phyloP scores from a whole-genome alignment of 768 basidiomycete species.

The Strobilomyces echinocephalus region DNA sequence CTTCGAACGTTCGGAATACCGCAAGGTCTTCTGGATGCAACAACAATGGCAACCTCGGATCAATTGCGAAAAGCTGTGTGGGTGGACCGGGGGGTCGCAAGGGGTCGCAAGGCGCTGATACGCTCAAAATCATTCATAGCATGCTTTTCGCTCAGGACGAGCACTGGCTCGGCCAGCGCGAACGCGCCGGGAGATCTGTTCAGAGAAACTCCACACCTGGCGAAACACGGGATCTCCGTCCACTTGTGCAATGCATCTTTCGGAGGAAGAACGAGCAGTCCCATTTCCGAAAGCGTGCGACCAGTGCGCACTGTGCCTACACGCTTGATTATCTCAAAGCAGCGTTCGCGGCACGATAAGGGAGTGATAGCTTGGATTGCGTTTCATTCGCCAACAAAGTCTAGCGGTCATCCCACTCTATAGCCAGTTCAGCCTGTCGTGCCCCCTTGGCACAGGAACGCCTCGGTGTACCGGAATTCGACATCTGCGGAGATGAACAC shows the following conservation, averaged over 20 bases:
- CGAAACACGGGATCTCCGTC: conserved; percentile 9
- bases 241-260: conserved; percentile 8
- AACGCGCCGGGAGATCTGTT: conserved; percentile 3
- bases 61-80: conserved; percentile 1
- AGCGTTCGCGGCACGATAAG: conserved; percentile 10
- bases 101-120: no score
- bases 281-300: conserved; percentile 17
- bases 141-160: neutral
- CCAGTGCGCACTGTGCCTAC: neutral
- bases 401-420: conserved; percentile 10
- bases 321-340: conserved; percentile 13
- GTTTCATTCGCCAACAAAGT: conserved; percentile 7
- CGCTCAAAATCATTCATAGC: neutral
- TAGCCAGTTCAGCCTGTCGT: conserved; percentile 23
- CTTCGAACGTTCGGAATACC: conserved; percentile 10
- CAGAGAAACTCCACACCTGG: conserved; percentile 1
- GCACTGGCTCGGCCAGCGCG: neutral
- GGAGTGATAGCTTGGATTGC: conserved; percentile 7
- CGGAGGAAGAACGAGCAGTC: conserved; percentile 3
- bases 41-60: conserved; percentile 23
- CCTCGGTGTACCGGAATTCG: conserved; percentile 27
- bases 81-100: neutral
- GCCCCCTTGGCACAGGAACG: conserved; percentile 21
- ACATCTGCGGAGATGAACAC: conserved; percentile 25
- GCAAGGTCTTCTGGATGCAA: neutral